These are phyloP conservation scores for Boletus austroedulis DNA, from an alignment of 1,284 basidiomycete species.

Conservation along the genomic window DNA sequence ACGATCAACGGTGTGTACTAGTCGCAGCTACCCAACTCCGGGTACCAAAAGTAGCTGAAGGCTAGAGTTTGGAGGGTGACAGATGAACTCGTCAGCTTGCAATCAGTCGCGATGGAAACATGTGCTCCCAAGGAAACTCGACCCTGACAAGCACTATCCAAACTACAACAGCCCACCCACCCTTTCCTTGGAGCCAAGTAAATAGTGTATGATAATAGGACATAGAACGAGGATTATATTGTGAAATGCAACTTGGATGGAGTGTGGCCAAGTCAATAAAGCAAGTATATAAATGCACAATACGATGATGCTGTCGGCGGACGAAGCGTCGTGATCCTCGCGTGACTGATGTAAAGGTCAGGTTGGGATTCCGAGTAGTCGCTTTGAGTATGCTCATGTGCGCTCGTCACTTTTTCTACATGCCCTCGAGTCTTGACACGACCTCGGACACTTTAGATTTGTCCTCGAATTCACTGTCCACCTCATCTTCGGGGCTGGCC, in stretches of 20 bases:
- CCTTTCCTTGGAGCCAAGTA: no score
- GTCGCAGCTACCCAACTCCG: not conserved
- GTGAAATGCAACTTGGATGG: conserved; percentile 1
- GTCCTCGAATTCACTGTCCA: conserved; percentile 46
- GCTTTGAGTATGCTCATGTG: not conserved
- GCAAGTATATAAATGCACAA: not conserved
- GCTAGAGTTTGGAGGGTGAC: no score
- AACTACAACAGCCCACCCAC: no score
- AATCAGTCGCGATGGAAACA: conserved; percentile 24
- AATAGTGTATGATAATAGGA: not conserved
- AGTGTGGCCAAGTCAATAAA: not conserved
- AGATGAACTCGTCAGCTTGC: not conserved
- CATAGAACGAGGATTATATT: conserved; percentile 5
- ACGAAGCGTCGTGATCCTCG: not conserved
- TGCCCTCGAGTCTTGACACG: conserved; percentile 41
- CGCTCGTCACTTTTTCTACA: conserved; percentile 11
- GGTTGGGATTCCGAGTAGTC: not conserved
- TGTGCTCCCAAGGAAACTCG: not conserved
- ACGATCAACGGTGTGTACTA: not conserved
- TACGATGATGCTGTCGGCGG: not conserved
- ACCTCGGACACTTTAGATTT: conserved; percentile 56
- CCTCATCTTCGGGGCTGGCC: conserved; percentile 39
- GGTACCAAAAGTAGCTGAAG: no score
- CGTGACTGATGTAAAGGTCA: not conserved
- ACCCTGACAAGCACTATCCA: not conserved